phyloP scores from a whole-genome alignment of 2,329 filamentous ascomycete species.

The Tolypocladium endophyticum region DNA sequence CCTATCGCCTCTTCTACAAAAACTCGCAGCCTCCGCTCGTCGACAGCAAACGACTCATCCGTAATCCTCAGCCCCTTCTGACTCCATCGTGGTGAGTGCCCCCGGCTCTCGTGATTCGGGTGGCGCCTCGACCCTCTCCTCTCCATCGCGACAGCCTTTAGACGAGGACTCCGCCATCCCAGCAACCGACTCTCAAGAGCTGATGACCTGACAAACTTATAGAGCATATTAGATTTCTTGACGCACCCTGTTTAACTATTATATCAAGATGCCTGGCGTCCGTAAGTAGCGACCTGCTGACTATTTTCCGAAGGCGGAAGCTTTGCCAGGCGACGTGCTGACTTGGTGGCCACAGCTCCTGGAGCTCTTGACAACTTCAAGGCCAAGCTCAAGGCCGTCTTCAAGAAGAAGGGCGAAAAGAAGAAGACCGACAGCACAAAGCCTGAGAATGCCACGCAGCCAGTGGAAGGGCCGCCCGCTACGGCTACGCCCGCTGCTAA shows the following conservation, averaged over 20 bases:
- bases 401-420: slow-evolving; percentile 36
- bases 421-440: slow-evolving; percentile 16
- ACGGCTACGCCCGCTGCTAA: slow-evolving; percentile 16
- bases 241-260: background rate
- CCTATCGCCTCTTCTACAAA: background rate
- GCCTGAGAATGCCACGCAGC: slow-evolving; percentile 12
- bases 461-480: slow-evolving; percentile 14
- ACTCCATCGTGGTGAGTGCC: background rate
- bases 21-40: background rate
- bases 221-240: slow-evolving; percentile 1
- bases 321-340: background rate
- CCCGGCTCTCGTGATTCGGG: background rate
- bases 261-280: slow-evolving; percentile 38
- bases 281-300: slow-evolving; percentile 27
- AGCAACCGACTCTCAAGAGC: background rate
- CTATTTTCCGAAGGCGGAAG: background rate
- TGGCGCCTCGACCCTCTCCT: background rate
- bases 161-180: background rate
- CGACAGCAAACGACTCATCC: background rate
- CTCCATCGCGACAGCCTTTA: background rate
- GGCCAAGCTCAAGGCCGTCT: slow-evolving; percentile 42
- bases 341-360: slow-evolving; percentile 24
- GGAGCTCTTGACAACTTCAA: slow-evolving; percentile 44
- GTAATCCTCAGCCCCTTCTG: background rate
- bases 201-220: background rate